phyloP scores from a whole-genome alignment of 2,329 filamentous ascomycete genomes.

The Ascochyta koolunga region DNA sequence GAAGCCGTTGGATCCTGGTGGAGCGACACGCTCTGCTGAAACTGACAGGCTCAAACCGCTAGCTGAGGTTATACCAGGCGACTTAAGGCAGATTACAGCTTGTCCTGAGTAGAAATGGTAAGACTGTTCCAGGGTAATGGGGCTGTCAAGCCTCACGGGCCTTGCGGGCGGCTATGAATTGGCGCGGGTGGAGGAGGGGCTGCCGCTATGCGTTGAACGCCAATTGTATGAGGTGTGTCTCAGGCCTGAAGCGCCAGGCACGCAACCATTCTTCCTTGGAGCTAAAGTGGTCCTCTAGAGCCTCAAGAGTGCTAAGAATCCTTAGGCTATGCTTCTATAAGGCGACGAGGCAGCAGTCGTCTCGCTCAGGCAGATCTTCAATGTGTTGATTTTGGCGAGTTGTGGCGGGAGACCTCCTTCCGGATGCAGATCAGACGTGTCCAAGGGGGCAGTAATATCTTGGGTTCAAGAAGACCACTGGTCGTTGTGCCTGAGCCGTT shows the following conservation, averaged over 20 bases:
- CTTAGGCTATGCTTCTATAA: constrained; percentile 31
- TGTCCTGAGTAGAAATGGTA: constrained; percentile 27
- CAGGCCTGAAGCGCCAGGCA: constrained; percentile 49
- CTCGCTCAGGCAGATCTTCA: constrained; percentile 8
- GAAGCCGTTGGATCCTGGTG: constrained; percentile 30
- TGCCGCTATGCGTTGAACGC: constrained; percentile 38
- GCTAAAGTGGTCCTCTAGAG: constrained; percentile 25
- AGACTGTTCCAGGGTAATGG: background rate
- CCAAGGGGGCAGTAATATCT: background rate
- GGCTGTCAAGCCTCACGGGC: constrained; percentile 25
- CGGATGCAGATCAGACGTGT: background rate
- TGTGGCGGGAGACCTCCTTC: background rate
- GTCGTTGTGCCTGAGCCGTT: constrained; percentile 19
- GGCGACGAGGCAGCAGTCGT: constrained; percentile 28
- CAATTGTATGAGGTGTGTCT: constrained; percentile 48
- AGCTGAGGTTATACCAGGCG: constrained; percentile 36
- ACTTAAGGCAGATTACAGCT: constrained; percentile 39
- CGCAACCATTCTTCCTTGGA: constrained; percentile 42
- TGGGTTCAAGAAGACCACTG: background rate
- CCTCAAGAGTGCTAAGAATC: constrained; percentile 23
- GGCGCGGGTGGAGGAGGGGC: constrained; percentile 28
- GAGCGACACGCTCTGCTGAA: constrained; percentile 45
- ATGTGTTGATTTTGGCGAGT: background rate
- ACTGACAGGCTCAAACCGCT: constrained; percentile 46
- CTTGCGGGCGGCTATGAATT: constrained; percentile 22